Evolutionary conservation across 768 basidiomycete genomes (phyloP).

Genomic region (Trametes coccinea): DNA sequence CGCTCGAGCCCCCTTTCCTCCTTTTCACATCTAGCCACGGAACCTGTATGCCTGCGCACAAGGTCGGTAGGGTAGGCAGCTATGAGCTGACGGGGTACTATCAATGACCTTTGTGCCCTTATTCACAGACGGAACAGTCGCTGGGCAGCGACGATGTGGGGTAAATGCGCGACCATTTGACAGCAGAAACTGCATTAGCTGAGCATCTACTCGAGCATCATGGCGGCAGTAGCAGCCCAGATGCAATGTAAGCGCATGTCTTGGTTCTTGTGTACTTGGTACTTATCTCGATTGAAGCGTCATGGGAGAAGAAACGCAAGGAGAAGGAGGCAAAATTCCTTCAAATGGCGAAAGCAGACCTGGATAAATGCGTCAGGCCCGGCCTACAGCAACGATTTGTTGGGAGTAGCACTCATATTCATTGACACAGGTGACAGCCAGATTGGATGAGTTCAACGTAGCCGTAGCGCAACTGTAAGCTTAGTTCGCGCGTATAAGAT

Average conservation of each 20-base stretch:
- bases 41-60: too few species aligned
- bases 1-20: too few species aligned
- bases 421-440: conserved; percentile 14
- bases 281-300: conserved; percentile 11
- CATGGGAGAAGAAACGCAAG: conserved; percentile 32
- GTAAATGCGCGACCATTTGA: conserved; percentile 7
- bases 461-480: conserved; percentile 26
- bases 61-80: too few species aligned
- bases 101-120: too few species aligned
- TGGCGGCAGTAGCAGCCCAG: conserved; percentile 28
- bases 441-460: conserved; percentile 18
- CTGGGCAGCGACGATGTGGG: conserved; percentile 28
- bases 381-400: background rate
- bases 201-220: conserved; percentile 18
- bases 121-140: conserved; percentile 6
- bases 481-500: background rate
- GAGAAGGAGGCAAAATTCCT: conserved; percentile 30
- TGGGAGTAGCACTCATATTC: background rate
- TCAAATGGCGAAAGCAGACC: conserved; percentile 14
- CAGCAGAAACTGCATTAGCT: too few species aligned
- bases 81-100: too few species aligned
- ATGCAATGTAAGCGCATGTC: conserved; percentile 31
- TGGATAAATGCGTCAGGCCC: conserved; percentile 26
- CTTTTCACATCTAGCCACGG: too few species aligned
- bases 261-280: background rate